Evolutionary conservation across 306 rosid genomes (phyloP), one percentile per base, ranked within the genome.

Genomic region (Coriaria nepalensis): DNA sequence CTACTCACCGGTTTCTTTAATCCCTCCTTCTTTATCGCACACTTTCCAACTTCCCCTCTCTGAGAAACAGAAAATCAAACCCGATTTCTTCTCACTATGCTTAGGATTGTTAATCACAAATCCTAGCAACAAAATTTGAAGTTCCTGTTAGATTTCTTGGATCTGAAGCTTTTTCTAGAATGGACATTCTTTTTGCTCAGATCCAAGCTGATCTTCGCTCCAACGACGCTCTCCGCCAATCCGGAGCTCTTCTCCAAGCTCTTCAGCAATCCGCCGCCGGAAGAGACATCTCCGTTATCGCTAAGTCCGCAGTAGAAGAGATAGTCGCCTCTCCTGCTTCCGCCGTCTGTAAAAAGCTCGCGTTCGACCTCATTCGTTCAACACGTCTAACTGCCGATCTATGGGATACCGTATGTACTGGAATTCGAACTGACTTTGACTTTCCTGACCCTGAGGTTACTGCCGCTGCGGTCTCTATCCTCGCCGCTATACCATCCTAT

Each of bases 251-350:
- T 37, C 85, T 90, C 40, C 98, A 73, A 48, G 93, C 98, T 5
- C 98, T 90, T n/a, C 98, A 90, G 70, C 98, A 90, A 9, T 85
- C 96, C 9, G 98, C 98, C 13, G 98, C 94, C 34, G 98, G 98
- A 13, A 86, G 93, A 9, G 98, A 90, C 64, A 83, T 75, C 55
- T 78, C 98, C 45, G 77, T 90, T 45, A 68, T 85, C 11, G 96
- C 96, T 49, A 90, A 90, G 33, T 62, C 96, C 50, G 94, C 98
- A 68, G 98, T 85, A 0, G 94, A 90, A 45, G 98, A 90, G 64
- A 90, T 90, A 72, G 94, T 90, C 5, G 96, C 98, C 9, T 77
- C 96, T 5, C 98, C 98, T 0, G 87, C 98, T 48, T 90, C 96
- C 57, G 94, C 98, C 47, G 81, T 90, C 33, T 79, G 93, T 59